A percentile compares a stretch with the other conserved stretches of the same genome.
These are phyloP conservation scores for Aspergillus pseudoglaucus DNA, from an alignment of 2,329 filamentous ascomycete species.

Conservation along the genomic window DNA sequence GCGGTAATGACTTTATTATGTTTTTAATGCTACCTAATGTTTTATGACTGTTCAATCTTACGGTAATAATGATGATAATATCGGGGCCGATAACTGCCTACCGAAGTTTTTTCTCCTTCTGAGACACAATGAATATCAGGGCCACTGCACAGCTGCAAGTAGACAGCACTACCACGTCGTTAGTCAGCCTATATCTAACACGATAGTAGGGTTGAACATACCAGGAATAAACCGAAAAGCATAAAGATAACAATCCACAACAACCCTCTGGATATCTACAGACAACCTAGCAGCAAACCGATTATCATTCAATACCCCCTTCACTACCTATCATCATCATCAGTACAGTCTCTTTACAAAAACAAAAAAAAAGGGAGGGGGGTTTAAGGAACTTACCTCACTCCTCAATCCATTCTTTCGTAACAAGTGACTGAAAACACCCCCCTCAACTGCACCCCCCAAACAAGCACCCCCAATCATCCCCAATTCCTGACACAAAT, in stretches of 20 bases:
- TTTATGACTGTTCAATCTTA: neutral
- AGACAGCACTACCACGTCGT: neutral
- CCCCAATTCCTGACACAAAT: neutral
- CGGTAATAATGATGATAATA: neutral
- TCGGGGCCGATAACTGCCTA: neutral
- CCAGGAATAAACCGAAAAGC: neutral
- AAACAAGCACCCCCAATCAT: neutral
- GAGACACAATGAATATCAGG: neutral
- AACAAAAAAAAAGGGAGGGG: no score
- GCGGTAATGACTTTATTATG: no score
- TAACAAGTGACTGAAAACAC: neutral
- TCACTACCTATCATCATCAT: neutral
- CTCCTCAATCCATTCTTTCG: neutral
- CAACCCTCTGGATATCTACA: neutral
- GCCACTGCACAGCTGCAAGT: neutral
- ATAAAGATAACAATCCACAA: neutral
- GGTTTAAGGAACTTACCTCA: neutral
- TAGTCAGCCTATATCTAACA: neutral
- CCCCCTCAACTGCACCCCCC: neutral
- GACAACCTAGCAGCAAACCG: neutral
- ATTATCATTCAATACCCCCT: neutral
- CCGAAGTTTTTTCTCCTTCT: neutral
- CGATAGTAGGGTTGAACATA: neutral
- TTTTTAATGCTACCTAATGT: no score
- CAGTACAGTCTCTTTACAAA: neutral